phyloP scores from a whole-genome alignment of 441 rosid species.

The Eruca vesicaria region DNA sequence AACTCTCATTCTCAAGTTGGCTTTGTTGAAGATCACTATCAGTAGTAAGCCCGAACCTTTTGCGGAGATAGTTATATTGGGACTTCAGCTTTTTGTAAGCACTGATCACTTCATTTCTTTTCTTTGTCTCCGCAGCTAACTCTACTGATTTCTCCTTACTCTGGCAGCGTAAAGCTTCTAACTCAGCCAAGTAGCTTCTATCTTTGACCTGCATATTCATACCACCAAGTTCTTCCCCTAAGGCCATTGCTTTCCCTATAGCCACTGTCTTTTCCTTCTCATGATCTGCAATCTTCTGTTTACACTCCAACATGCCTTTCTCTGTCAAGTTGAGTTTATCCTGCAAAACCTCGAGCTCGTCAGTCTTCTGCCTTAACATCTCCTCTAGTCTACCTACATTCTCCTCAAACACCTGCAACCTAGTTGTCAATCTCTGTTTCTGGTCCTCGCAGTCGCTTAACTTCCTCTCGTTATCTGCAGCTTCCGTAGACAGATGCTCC shows the following conservation, averaged over 20 bases:
- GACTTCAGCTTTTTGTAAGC: constrained; percentile 68
- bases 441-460: constrained; percentile 37
- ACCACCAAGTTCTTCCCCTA: neutral
- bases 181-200: constrained; percentile 15
- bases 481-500: constrained; percentile 32
- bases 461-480: constrained; percentile 34
- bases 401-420: constrained; percentile 46
- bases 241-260: constrained; percentile 35
- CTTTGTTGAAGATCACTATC: constrained; percentile 42
- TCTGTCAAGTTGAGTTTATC: constrained; percentile 40
- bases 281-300: constrained; percentile 38
- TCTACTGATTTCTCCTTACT: too few species aligned
- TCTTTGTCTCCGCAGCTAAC: too few species aligned
- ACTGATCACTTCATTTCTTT: too few species aligned
- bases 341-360: constrained; percentile 45
- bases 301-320: constrained; percentile 37
- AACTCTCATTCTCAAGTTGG: constrained; percentile 45
- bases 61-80: constrained; percentile 58
- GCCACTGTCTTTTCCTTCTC: constrained; percentile 43
- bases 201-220: constrained; percentile 3
- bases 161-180: constrained; percentile 40
- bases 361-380: constrained; percentile 38
- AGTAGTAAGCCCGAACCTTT: constrained; percentile 50
- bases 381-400: constrained; percentile 42
- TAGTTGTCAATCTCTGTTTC: constrained; percentile 36